Conservation (phyloP, 345 rosid genomes). For the Microthlaspi erraticum region DNA sequence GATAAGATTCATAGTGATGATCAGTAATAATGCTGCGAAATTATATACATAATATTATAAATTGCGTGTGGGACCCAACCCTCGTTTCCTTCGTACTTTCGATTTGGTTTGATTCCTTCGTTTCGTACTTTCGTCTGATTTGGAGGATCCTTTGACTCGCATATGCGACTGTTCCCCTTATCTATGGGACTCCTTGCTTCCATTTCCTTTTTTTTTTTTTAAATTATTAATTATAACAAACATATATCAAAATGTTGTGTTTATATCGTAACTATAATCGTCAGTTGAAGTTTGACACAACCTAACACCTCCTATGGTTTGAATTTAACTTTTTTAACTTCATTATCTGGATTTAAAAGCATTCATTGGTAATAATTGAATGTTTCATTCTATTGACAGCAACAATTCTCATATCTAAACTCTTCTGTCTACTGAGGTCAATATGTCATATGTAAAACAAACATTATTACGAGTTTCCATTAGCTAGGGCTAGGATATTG, state of each 20-base stretch:
- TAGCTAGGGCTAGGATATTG: background rate
- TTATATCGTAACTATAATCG: background rate
- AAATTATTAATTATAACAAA: background rate
- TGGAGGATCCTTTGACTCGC: constrained; percentile 38
- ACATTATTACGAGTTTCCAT: background rate
- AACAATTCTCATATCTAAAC: background rate
- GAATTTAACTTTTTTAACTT: too few relatives aligned
- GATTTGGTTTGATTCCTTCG: constrained; percentile 22
- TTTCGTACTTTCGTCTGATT: constrained; percentile 37
- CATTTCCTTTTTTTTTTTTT: background rate
- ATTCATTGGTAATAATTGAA: background rate
- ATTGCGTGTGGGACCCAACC: constrained; percentile 41
- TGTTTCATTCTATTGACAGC: constrained; percentile 1
- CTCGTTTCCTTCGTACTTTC: constrained; percentile 42
- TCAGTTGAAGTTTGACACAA: constrained; percentile 20
- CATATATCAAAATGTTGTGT: background rate
- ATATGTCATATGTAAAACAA: background rate
- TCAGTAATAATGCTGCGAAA: constrained; percentile 1
- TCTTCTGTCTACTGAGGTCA: background rate
- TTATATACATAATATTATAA: too few relatives aligned
- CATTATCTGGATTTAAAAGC: constrained; percentile 1
- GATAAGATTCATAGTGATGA: background rate
- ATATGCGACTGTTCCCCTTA: constrained; percentile 32
- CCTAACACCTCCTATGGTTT: background rate
- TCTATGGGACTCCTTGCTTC: constrained; percentile 27